Base-by-base conservation (phyloP, 164 flowering plant genomes). In the Kingdonia uniflora region DNA sequence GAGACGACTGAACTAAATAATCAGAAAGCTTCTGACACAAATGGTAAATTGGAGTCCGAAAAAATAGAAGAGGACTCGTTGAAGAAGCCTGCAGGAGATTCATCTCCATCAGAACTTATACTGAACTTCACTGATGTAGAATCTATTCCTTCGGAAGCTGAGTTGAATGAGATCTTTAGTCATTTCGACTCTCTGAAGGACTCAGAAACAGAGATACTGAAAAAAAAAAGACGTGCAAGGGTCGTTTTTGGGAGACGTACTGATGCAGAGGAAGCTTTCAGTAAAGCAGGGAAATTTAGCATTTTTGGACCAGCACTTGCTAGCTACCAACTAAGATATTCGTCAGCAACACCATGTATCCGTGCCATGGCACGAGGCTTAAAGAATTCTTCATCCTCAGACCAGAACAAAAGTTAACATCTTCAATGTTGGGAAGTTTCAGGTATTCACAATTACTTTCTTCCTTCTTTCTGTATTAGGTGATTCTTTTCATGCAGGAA, bases 211-310 rank as follows among this genome's bases (percentile, higher is more conserved):
- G 75, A 80, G 68, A 70, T 88, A 37, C 46, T 77, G 60, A 74
- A 63, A 67, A 76, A 87, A 56, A 72, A 69, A 38, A 78, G 37
- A 21, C 72, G 82, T 38, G 95, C 87, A 15, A 80, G 71, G 57
- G 95, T 87, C 51, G 77, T 90, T 17, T 90, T 90, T 69, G 65
- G 68, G 65, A 79, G 65, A 45, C 66, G 66, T 13, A 48, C 64
- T 20, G 89, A 90, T 71, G 95, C 97, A 54, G 95, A 87, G 72
- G 65, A 67, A 24, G 97, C 97, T 49, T 87, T 82, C 65, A 85
- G 89, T 64, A 92, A 94, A 68, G 75, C 98, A 15, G 89, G 88
- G 26, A 86, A 76, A 59, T 85, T 70, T 67, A 80, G 79, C 55
- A 76, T 67, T 41, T 90, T 90, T 68, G 96, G 96, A n/a, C 85